Conservation (phyloP, 2,329 filamentous ascomycete species). For the Calonectria ilicicola region DNA sequence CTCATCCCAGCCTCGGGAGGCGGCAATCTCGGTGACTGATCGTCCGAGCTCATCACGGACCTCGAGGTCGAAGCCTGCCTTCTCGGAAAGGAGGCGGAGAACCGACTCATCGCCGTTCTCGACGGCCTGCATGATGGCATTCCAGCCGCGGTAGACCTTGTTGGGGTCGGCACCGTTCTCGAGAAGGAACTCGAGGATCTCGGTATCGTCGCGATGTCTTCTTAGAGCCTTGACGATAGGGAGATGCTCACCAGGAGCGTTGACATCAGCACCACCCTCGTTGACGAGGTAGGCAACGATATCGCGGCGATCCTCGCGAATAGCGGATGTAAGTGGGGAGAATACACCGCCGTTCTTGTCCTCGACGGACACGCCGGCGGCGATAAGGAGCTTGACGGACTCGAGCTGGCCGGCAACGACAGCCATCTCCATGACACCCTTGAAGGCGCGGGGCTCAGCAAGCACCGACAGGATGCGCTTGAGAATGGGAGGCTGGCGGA, state of each 20-base stretch:
- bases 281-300: conserved; percentile 73
- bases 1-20: conserved; percentile 69
- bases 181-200: conserved; percentile 73
- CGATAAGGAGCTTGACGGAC: conserved; percentile 73
- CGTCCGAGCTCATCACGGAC: conserved; percentile 66
- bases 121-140: conserved; percentile 73
- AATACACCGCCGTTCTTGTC: conserved; percentile 81
- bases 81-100: conserved; percentile 63
- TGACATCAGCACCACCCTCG: conserved; percentile 72
- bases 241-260: conserved; percentile 76
- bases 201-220: conserved; percentile 66
- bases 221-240: conserved; percentile 78
- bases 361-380: conserved; percentile 74
- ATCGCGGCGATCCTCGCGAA: conserved; percentile 71
- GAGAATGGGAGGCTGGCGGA: conserved; percentile 70
- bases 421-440: conserved; percentile 76
- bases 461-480: conserved; percentile 68
- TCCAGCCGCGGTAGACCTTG: conserved; percentile 75
- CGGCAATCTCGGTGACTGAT: conserved; percentile 69
- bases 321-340: conserved; percentile 75
- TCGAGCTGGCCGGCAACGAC: conserved; percentile 76
- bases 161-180: conserved; percentile 75
- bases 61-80: conserved; percentile 62
- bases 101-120: conserved; percentile 71
- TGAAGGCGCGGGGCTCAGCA: conserved; percentile 70